phyloP scores from a whole-genome alignment of 2,329 filamentous ascomycete species.

The Fusarium fujikuroi region DNA sequence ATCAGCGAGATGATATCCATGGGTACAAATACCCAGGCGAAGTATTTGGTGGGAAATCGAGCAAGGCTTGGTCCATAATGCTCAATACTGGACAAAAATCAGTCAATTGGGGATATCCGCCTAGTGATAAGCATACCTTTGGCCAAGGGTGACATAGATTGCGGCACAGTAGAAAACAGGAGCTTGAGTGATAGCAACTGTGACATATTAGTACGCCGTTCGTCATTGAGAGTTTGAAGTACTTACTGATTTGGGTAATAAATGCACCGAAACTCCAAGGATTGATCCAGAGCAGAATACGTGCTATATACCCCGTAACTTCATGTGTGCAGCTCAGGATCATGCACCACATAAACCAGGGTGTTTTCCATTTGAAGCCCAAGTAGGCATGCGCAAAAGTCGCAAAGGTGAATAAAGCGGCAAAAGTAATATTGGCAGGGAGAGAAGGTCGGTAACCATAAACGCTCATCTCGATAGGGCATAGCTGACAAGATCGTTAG shows the following conservation, averaged over 20 bases:
- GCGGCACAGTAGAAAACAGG: slow-evolving; percentile 52
- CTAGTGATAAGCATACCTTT: background rate
- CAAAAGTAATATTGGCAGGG: slow-evolving; percentile 52
- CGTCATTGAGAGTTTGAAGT: rapidly evolving
- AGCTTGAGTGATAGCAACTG: slow-evolving; percentile 56
- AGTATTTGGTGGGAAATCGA: slow-evolving; percentile 48
- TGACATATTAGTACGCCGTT: rapidly evolving
- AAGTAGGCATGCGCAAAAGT: slow-evolving; percentile 53
- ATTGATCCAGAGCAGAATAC: slow-evolving; percentile 63
- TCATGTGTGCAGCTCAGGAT: slow-evolving; percentile 63
- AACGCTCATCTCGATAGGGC: slow-evolving; percentile 51
- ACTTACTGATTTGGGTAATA: slow-evolving; percentile 63
- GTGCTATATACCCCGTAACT: slow-evolving; percentile 67
- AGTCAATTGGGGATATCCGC: rapidly evolving
- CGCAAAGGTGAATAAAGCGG: slow-evolving; percentile 55
- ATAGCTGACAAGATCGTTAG: slow-evolving; percentile 4
- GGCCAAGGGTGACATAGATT: slow-evolving; percentile 42
- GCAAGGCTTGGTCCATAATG: slow-evolving; percentile 45
- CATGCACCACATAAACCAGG: slow-evolving; percentile 58
- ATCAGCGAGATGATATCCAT: slow-evolving; percentile 62
- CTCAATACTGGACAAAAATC: slow-evolving; percentile 43
- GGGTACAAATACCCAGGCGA: slow-evolving; percentile 55
- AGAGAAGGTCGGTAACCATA: slow-evolving; percentile 56
- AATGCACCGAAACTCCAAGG: slow-evolving; percentile 66
- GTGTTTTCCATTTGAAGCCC: slow-evolving; percentile 53